Evolutionary conservation across 1,284 basidiomycete genomes (phyloP), one percentile per base, ranked within the genome.

Genomic region (Microstroma glucosiphilum): DNA sequence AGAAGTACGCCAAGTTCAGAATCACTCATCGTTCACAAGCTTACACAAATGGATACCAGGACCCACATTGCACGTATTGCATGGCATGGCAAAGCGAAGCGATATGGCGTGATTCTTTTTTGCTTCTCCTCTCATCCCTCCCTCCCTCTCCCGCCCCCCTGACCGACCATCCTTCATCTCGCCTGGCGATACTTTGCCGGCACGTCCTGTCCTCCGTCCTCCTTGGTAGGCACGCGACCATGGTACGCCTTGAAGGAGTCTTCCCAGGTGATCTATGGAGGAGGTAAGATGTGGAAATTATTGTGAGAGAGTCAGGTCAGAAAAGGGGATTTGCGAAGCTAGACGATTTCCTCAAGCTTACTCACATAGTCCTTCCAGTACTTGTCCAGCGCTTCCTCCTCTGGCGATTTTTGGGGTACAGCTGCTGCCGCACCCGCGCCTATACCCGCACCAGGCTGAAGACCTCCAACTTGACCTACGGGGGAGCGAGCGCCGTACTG

Each of bases 361-460:
- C 51, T 66, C 30, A 37, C 30, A 59, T 79, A 79, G 61, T 79
- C 77, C 11, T 69, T 68, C 77, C 77, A 79, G 63, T 79, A 79
- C 53, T 75, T 75, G 64, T 70, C 70, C 25, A 79, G 64, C 1
- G 73, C 63, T 46, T 73, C 66, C 55, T 76, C 69, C 40, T 76
- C 70, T 2, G 69, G 67, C 23, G 68, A 63, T 51, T 60, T 65
- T 13, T 51, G 56, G 19, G 61, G 40, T 12, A 46, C 59, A 2
- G 51, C 60, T 64, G 13, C 60, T 61, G 1, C 63, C 60, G 9
- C 60, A 61, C 25, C 61, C 51, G 37, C 60, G 40, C 48, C 49
- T 56, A 40, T 41, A 43, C 54, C 59, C 65, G 3, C 59, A 57
- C 9, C 62, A 63, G 12, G 62, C 59, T 15, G 60, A 58, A 30